A percentile compares a stretch with the other conserved stretches of the same genome.
Evolutionary conservation across 805 yeast genomes (phyloP).

Genomic region (Lipomyces sp.): DNA sequence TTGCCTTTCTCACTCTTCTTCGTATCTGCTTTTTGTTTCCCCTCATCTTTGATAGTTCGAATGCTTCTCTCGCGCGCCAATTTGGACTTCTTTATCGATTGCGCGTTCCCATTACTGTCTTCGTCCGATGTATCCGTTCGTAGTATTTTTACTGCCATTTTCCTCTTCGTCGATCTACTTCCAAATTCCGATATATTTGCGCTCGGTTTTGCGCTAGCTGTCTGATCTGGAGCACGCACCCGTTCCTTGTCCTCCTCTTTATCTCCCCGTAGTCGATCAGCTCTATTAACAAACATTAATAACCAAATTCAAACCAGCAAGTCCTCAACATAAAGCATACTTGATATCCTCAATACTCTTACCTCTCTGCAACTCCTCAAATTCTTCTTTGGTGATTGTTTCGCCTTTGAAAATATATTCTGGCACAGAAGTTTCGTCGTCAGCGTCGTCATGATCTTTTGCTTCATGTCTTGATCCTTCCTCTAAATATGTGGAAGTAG

Average conservation of each 20-base stretch:
- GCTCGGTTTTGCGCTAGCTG: conserved; percentile 7
- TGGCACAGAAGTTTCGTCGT: conserved; percentile 23
- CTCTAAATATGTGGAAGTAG: conserved; percentile 17
- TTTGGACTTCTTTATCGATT: not conserved
- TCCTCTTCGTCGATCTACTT: conserved; percentile 22
- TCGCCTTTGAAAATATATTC: conserved; percentile 31
- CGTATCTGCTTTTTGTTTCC: not conserved
- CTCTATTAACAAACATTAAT: not conserved
- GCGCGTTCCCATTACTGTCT: not conserved
- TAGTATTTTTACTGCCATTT: not conserved
- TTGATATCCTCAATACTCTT: conserved; percentile 19
- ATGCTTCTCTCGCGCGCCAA: not conserved
- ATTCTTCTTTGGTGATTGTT: conserved; percentile 27
- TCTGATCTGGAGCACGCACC: conserved; percentile 1
- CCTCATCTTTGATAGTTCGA: conserved; percentile 7
- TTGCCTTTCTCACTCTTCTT: not conserved
- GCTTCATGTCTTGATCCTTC: not conserved
- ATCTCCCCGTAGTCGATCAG: conserved; percentile 8
- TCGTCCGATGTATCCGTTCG: conserved; percentile 7
- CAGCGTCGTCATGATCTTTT: conserved; percentile 8
- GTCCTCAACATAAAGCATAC: conserved; percentile 9
- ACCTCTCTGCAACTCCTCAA: conserved; percentile 27
- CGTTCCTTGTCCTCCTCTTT: conserved; percentile 1
- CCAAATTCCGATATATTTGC: conserved; percentile 22
- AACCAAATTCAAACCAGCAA: not conserved